Conservation (phyloP, 2,329 filamentous ascomycete genomes). For the Leptographium flavum region DNA sequence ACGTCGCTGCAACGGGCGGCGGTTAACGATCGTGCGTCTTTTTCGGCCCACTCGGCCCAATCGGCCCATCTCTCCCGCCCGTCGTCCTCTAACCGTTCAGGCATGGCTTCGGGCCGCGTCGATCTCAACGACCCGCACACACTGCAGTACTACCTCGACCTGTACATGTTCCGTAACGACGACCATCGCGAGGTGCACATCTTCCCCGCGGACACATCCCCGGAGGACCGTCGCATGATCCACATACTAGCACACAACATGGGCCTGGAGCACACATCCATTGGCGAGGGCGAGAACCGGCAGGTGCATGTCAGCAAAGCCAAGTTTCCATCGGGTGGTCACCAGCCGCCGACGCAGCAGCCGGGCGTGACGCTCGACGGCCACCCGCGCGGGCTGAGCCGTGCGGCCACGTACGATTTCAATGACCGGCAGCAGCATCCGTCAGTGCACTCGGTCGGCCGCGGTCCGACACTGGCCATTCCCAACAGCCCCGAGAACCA, state of each 20-base stretch:
- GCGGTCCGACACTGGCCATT: constrained; percentile 75
- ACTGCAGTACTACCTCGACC: constrained; percentile 77
- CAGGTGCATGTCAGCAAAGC: constrained; percentile 80
- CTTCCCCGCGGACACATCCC: constrained; percentile 68
- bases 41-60: too few species aligned
- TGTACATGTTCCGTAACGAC: constrained; percentile 72
- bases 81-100: too few species aligned
- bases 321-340: constrained; percentile 24
- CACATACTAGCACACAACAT: constrained; percentile 94
- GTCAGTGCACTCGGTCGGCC: constrained; percentile 48
- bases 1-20: constrained; percentile 4
- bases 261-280: constrained; percentile 79
- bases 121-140: constrained; percentile 87
- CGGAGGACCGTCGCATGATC: constrained; percentile 75
- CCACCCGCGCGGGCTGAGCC: constrained; percentile 71
- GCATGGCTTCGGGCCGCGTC: constrained; percentile 37
- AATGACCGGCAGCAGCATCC: constrained; percentile 41
- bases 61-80: too few species aligned
- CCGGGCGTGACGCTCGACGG: constrained; percentile 58
- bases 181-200: constrained; percentile 60
- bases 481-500: constrained; percentile 59
- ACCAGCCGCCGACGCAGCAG: constrained; percentile 37
- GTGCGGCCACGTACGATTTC: constrained; percentile 95
- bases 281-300: constrained; percentile 72
- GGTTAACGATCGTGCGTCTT: constrained; percentile 3